Conservation (phyloP, 2,329 filamentous ascomycete species). For the Cordyceps tenuipes region DNA sequence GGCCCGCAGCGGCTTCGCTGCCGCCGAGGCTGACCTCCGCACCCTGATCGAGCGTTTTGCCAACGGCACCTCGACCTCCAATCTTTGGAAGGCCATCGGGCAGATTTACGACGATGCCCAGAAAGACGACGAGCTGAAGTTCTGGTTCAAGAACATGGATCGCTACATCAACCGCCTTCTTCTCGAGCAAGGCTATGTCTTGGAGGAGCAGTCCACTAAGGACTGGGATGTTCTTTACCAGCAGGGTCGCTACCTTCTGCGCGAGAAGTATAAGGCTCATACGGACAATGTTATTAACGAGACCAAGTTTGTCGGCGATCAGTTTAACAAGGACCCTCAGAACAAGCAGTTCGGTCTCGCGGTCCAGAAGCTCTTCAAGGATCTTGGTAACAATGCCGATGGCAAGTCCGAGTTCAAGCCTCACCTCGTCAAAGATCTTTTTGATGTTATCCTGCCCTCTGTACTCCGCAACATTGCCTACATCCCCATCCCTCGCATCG, state of each 20-base stretch:
- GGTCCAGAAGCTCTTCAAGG: constrained; percentile 72
- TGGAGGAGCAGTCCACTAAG: constrained; percentile 68
- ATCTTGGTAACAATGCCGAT: constrained; percentile 78
- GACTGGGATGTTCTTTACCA: constrained; percentile 85
- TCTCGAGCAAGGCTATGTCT: constrained; percentile 82
- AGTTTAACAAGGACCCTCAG: constrained; percentile 81
- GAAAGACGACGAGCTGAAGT: constrained; percentile 72
- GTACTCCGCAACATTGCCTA: constrained; percentile 82
- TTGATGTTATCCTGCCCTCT: constrained; percentile 74
- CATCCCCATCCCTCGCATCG: constrained; percentile 86
- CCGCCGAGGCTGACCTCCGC: constrained; percentile 68
- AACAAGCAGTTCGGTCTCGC: constrained; percentile 74
- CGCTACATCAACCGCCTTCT: constrained; percentile 73
- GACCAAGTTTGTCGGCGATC: constrained; percentile 77
- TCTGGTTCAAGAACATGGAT: constrained; percentile 80
- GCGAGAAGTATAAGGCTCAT: constrained; percentile 78
- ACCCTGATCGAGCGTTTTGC: constrained; percentile 90
- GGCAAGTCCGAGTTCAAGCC: constrained; percentile 89
- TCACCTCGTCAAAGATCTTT: constrained; percentile 81
- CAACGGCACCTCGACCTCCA: constrained; percentile 83
- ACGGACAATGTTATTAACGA: constrained; percentile 84
- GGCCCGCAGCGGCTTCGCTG: constrained; percentile 57
- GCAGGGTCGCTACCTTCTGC: constrained; percentile 74
- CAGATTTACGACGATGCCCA: constrained; percentile 83
- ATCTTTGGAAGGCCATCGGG: constrained; percentile 77